phyloP scores from a whole-genome alignment of 345 rosid species.

The Pistacia atlantica region DNA sequence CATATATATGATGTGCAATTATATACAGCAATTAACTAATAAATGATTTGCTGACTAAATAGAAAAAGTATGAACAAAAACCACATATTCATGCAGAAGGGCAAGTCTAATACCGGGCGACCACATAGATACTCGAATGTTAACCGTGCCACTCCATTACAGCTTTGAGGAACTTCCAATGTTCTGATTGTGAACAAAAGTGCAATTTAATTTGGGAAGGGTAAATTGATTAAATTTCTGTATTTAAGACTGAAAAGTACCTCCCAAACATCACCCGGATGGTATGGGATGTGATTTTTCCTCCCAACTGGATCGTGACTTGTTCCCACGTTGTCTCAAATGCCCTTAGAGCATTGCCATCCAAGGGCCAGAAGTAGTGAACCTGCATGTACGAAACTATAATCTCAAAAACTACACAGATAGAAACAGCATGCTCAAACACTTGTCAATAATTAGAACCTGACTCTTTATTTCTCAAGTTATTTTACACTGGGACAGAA shows the following conservation, averaged over 20 bases:
- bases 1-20: too few species aligned
- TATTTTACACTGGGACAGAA: not conserved
- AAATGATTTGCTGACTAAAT: not conserved
- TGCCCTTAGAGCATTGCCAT: conserved; percentile 43
- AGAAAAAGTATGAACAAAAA: not conserved
- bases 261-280: conserved; percentile 95
- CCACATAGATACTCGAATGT: conserved; percentile 85
- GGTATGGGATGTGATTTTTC: conserved; percentile 56
- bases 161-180: conserved; percentile 82
- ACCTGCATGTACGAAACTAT: conserved; percentile 46
- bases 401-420: conserved; percentile 26
- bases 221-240: not conserved
- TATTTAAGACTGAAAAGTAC: conserved; percentile 35
- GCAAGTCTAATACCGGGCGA: conserved; percentile 53
- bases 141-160: conserved; percentile 79
- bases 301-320: conserved; percentile 56
- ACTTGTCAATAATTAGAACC: conserved; percentile 1
- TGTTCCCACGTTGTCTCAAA: conserved; percentile 72
- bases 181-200: conserved; percentile 42
- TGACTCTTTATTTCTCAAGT: not conserved
- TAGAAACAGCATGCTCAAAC: conserved; percentile 7
- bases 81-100: not conserved
- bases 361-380: conserved; percentile 79
- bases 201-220: not conserved
- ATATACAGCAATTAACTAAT: not conserved